phyloP scores from a whole-genome alignment of 2,329 filamentous ascomycete species.

The Talaromyces sp. region DNA sequence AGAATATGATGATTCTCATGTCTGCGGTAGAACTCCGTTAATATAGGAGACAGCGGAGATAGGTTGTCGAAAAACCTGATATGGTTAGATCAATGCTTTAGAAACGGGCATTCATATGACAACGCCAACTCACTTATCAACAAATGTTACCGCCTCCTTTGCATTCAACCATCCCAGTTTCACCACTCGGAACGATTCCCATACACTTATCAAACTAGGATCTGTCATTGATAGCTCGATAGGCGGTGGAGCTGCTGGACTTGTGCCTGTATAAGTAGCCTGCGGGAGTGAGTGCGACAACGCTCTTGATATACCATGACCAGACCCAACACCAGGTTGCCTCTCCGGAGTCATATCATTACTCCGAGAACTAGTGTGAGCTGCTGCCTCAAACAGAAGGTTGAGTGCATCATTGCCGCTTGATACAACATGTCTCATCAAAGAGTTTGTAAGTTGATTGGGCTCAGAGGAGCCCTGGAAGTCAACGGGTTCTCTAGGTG shows the following conservation, averaged over 20 bases:
- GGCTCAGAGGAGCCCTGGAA: conserved; percentile 16
- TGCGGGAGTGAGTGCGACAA: conserved; percentile 5
- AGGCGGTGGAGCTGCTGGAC: conserved; percentile 17
- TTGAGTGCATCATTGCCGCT: conserved; percentile 51
- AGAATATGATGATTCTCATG: conserved; percentile 48
- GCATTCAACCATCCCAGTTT: conserved; percentile 55
- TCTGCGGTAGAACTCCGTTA: conserved; percentile 46
- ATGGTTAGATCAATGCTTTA: conserved; percentile 8
- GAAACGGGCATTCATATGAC: neutral
- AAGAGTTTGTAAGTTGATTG: conserved; percentile 31
- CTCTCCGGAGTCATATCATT: conserved; percentile 20
- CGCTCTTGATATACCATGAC: conserved; percentile 6
- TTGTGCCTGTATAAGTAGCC: conserved; percentile 16
- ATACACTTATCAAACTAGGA: conserved; percentile 38
- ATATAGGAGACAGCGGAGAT: conserved; percentile 47
- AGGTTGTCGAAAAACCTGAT: conserved; percentile 47
- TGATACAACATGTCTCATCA: conserved; percentile 47
- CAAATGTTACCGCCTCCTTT: conserved; percentile 49
- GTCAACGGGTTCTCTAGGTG: neutral
- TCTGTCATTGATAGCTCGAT: conserved; percentile 21
- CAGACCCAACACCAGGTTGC: conserved; percentile 14
- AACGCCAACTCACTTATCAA: conserved; percentile 41
- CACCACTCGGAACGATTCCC: conserved; percentile 51
- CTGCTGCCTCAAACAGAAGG: conserved; percentile 49
- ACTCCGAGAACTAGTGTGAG: conserved; percentile 25